Percentiles rank a stretch among this genome's conserved stretches.
Conservation (phyloP, 2,329 filamentous ascomycete species). For the Aspergillus ochraceoroseus region DNA sequence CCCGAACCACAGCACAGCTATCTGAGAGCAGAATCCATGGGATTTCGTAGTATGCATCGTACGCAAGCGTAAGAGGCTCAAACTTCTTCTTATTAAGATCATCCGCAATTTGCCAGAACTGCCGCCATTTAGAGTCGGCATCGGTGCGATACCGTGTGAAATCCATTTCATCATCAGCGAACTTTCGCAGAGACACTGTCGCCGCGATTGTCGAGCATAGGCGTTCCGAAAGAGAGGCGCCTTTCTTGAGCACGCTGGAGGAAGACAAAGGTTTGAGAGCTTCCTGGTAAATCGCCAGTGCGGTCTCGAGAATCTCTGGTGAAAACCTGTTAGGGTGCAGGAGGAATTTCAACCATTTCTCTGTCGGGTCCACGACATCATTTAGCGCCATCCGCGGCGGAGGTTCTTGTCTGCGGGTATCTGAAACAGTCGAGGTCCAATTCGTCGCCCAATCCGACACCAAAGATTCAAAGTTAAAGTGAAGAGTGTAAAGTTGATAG, state of each 20-base stretch:
- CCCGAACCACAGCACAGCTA: conserved; percentile 69
- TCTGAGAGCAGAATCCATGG: conserved; percentile 84
- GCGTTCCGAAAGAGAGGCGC: conserved; percentile 64
- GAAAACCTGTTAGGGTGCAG: conserved; percentile 80
- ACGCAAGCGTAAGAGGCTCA: conserved; percentile 71
- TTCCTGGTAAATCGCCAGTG: conserved; percentile 73
- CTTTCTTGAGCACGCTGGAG: conserved; percentile 44
- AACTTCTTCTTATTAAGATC: conserved; percentile 82
- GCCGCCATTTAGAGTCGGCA: conserved; percentile 78
- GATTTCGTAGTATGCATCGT: conserved; percentile 65
- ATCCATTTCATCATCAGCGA: conserved; percentile 62
- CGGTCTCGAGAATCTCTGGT: conserved; percentile 72
- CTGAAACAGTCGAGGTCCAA: conserved; percentile 67
- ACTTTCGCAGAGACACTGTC: conserved; percentile 61
- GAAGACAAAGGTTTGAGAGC: conserved; percentile 46
- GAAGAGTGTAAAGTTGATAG: conserved; percentile 68
- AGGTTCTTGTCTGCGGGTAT: conserved; percentile 51
- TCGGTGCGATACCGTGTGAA: conserved; percentile 69
- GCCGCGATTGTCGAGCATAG: conserved; percentile 68
- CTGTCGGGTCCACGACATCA: conserved; percentile 65
- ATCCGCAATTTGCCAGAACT: conserved; percentile 78
- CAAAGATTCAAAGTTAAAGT: conserved; percentile 64
- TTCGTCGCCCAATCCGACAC: conserved; percentile 58
- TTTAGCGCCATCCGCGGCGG: conserved; percentile 57
- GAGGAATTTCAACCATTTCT: conserved; percentile 82